Base-by-base conservation (phyloP, 495 filamentous ascomycete species). In the Parachaetomium inaequale region DNA sequence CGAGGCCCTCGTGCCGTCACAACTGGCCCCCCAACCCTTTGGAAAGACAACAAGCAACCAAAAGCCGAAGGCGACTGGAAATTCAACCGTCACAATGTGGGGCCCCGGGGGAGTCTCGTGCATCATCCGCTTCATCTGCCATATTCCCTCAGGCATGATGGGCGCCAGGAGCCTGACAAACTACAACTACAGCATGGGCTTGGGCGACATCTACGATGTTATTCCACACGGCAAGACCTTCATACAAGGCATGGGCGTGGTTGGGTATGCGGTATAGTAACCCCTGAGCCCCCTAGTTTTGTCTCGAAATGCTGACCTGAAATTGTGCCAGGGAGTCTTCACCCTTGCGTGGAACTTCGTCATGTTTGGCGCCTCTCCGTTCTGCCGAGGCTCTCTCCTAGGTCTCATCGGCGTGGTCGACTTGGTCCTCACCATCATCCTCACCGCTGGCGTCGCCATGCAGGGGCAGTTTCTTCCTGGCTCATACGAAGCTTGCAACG, bases 311-410 rank as follows among this genome's bases (percentile, higher is more conserved):
- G 42, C 19, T 46, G 14, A 46, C n/a, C 19, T 19, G n/a, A n/a
- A 5, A n/a, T 14, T 21, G n/a, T 21, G 3, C 1, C 19, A 59
- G 57, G 57, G 57, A 8, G 25, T 19, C 2, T 7, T 28, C n/a
- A 31, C 57, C 3, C 51, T 59, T 26, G 38, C 26, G 17, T 59
- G 57, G 59, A 55, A 62, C 23, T 49, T 62, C 42, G 4, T 62
- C 42, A 21, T n/a, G 42, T 49, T 62, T 40, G 52, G 17, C 12
- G 59, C 15, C 4, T 36, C 21, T 3, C 10, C 46, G 0, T 38
- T 19, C 8, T 50, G 28, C 23, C 12, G 34, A 7, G 46, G 47
- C 1, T 14, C 1, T 14, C 17, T 45, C 7, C 36, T 54, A 12
- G 46, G 10, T 8, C 5, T 61, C 3, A 17, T 32, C 2, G 58